Evolutionary conservation across 2,329 filamentous ascomycete species (phyloP).

Genomic region (Moelleriella libera): DNA sequence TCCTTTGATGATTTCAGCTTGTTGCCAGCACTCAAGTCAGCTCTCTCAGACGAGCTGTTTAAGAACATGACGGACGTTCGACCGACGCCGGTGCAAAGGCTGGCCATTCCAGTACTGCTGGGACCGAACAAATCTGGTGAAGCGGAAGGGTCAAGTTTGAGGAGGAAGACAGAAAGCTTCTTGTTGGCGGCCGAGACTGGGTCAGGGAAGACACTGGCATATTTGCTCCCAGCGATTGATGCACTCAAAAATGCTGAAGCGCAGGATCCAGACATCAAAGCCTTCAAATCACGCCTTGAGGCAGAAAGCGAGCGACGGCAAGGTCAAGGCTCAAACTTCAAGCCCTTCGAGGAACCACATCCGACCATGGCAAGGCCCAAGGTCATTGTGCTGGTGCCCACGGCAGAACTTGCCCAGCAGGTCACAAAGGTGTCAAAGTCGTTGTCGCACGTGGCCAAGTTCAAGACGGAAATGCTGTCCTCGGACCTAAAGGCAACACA

Average conservation of each 20-base stretch:
- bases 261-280: slow-evolving; percentile 41
- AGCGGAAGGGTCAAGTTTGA: slow-evolving; percentile 13
- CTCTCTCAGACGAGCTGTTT: slow-evolving; percentile 60
- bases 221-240: slow-evolving; percentile 73
- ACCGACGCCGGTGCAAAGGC: slow-evolving; percentile 78
- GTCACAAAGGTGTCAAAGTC: slow-evolving; percentile 69
- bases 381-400: slow-evolving; percentile 78
- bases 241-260: slow-evolving; percentile 67
- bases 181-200: slow-evolving; percentile 91
- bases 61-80: slow-evolving; percentile 58
- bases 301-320: slow-evolving; percentile 43
- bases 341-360: slow-evolving; percentile 54
- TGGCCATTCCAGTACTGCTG: slow-evolving; percentile 75
- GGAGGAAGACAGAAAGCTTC: slow-evolving; percentile 37
- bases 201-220: slow-evolving; percentile 91
- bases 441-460: slow-evolving; percentile 75
- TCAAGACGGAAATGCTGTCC: slow-evolving; percentile 71
- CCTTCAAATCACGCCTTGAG: slow-evolving; percentile 39
- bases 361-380: slow-evolving; percentile 66
- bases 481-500: slow-evolving; percentile 61
- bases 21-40: slow-evolving; percentile 55
- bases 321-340: slow-evolving; percentile 39
- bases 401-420: slow-evolving; percentile 81
- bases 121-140: slow-evolving; percentile 27
- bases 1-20: slow-evolving; percentile 73